A percentile compares a stretch with the other conserved stretches of the same genome.
Evolutionary conservation across 148 eudicot genomes (phyloP).

Genomic region (Rhododendron williamsianum): DNA sequence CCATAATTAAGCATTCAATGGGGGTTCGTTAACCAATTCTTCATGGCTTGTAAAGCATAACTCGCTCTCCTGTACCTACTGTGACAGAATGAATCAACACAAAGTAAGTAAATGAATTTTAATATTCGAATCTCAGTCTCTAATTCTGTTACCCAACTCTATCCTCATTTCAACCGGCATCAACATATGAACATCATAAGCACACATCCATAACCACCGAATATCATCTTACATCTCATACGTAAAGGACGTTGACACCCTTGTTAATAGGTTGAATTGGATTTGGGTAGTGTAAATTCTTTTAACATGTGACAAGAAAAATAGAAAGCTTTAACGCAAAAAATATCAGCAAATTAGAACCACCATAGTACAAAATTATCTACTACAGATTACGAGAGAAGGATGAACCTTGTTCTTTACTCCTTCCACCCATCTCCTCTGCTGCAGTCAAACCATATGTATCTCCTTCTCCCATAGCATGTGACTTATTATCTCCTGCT

Average conservation of each 20-base stretch:
- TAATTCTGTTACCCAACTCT: too few relatives aligned
- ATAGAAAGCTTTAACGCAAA: too few relatives aligned
- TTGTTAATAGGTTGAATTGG: too few relatives aligned
- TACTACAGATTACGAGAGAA: neutral
- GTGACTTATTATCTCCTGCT: conserved; percentile 7
- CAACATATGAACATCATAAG: too few relatives aligned
- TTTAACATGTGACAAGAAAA: too few relatives aligned
- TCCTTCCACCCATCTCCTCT: conserved; percentile 1
- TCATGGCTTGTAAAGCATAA: neutral
- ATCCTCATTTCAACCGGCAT: too few relatives aligned
- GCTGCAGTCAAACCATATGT: conserved; percentile 1
- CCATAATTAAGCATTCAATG: too few relatives aligned
- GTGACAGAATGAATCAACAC: neutral
- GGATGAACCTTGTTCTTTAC: neutral
- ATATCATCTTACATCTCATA: neutral
- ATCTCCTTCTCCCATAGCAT: too few relatives aligned
- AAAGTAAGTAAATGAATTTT: too few relatives aligned
- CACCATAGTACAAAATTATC: neutral
- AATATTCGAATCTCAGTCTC: too few relatives aligned
- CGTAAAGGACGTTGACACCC: neutral
- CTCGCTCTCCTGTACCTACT: neutral
- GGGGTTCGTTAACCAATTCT: neutral
- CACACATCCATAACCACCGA: neutral
- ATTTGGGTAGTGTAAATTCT: too few relatives aligned
- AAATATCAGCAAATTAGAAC: neutral